These are phyloP conservation scores for Phytophthora vignae DNA, from an alignment of 352 stramenopile species.

Conservation along the genomic window DNA sequence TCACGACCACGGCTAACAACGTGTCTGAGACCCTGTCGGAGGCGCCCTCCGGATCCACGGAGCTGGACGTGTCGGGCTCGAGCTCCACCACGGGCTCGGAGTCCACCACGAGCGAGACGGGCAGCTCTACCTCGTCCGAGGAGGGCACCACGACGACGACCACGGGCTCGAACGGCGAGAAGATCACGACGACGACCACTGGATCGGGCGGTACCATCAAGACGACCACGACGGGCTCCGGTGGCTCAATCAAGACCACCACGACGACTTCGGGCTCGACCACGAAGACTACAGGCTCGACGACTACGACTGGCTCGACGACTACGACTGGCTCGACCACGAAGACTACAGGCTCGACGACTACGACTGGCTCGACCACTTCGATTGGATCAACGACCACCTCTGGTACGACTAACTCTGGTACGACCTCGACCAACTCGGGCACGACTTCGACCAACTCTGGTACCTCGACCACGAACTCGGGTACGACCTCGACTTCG, in stretches of 20 bases:
- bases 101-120: constrained; percentile 7
- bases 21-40: constrained; percentile 37
- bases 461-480: neutral
- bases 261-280: constrained; percentile 23
- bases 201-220: constrained; percentile 21
- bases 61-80: constrained; percentile 31
- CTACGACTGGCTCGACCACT: constrained; percentile 10
- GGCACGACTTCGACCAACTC: constrained; percentile 17
- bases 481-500: constrained; percentile 7
- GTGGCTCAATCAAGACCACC: constrained; percentile 13
- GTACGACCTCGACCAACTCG: constrained; percentile 8
- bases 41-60: constrained; percentile 30
- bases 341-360: constrained; percentile 20
- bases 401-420: constrained; percentile 12
- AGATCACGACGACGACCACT: constrained; percentile 20
- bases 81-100: constrained; percentile 15
- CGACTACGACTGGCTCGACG: constrained; percentile 12
- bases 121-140: constrained; percentile 17
- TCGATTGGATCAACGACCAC: constrained; percentile 12
- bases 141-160: constrained; percentile 22
- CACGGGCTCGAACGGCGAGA: constrained; percentile 25
- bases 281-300: constrained; percentile 22
- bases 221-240: constrained; percentile 26
- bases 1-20: constrained; percentile 32
- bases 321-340: no score